Evolutionary conservation across 768 basidiomycete species (phyloP).

Genomic region (Trametes sanguinea): DNA sequence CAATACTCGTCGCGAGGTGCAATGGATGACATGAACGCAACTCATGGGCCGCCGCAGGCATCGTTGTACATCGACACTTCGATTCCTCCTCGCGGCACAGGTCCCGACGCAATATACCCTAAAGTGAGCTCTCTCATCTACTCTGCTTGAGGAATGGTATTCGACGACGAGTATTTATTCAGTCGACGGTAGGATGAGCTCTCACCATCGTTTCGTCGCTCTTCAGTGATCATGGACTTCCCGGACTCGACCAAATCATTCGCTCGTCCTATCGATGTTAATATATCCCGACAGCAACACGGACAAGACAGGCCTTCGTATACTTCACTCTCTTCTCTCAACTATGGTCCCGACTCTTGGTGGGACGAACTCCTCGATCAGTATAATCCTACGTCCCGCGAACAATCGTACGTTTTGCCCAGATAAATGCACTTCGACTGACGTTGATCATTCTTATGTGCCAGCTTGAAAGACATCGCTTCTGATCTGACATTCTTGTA

Average conservation of each 20-base stretch:
- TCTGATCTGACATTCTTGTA: conserved; percentile 56
- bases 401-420: conserved; percentile 43
- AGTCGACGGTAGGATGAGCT: conserved; percentile 33
- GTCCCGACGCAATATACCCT: conserved; percentile 32
- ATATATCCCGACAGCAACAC: conserved; percentile 16
- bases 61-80: conserved; percentile 31
- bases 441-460: neutral
- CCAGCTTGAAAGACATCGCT: conserved; percentile 50
- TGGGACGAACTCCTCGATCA: conserved; percentile 50
- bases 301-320: conserved; percentile 13
- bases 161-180: conserved; percentile 35
- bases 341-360: conserved; percentile 43
- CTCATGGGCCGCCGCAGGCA: conserved; percentile 24
- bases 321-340: conserved; percentile 29
- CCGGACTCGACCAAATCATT: conserved; percentile 31
- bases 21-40: conserved; percentile 25
- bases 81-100: conserved; percentile 23
- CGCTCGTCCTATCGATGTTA: conserved; percentile 27
- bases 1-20: conserved; percentile 22
- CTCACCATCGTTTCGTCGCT: conserved; percentile 28
- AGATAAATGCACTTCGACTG: neutral
- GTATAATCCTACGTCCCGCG: conserved; percentile 41
- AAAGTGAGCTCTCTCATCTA: conserved; percentile 29
- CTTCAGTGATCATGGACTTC: conserved; percentile 25
- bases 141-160: conserved; percentile 19